Conservation (phyloP, 345 rosid species). For the Linum trigynum region DNA sequence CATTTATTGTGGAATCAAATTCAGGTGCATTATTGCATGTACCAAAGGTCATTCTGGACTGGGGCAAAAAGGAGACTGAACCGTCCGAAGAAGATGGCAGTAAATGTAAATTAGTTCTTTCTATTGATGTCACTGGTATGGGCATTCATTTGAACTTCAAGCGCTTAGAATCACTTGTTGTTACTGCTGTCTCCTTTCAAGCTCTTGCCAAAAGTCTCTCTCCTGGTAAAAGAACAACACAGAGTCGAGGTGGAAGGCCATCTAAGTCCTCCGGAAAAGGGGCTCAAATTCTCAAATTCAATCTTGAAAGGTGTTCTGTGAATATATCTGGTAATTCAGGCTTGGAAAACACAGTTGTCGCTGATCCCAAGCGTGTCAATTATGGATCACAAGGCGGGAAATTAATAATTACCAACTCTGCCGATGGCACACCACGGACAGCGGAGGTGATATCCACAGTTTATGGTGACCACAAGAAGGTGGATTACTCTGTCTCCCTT, state of each 20-base stretch:
- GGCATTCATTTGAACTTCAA: slow-evolving; percentile 59
- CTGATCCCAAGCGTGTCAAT: slow-evolving; percentile 89
- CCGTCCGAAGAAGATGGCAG: slow-evolving; percentile 47
- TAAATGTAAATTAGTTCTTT: slow-evolving; percentile 62
- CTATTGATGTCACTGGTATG: slow-evolving; percentile 84
- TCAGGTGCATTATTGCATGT: slow-evolving; percentile 80
- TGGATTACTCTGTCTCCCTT: slow-evolving; percentile 65
- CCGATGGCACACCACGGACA: slow-evolving; percentile 72
- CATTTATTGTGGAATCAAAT: slow-evolving; percentile 81
- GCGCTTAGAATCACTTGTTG: slow-evolving; percentile 64
- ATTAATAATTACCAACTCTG: slow-evolving; percentile 48
- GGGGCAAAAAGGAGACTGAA: slow-evolving; percentile 78
- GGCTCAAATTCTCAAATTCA: slow-evolving; percentile 58
- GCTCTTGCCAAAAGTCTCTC: slow-evolving; percentile 52
- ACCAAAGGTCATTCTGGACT: slow-evolving; percentile 82
- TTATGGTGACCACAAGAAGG: slow-evolving; percentile 41
- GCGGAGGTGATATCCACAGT: slow-evolving; percentile 52
- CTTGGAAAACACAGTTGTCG: slow-evolving; percentile 56
- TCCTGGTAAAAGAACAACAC: slow-evolving; percentile 39
- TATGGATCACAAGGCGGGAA: slow-evolving; percentile 98
- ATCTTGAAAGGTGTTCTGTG: slow-evolving; percentile 75
- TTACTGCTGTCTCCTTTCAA: slow-evolving; percentile 62
- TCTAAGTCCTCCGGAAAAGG: slow-evolving; percentile 75
- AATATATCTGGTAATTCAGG: slow-evolving; percentile 54
- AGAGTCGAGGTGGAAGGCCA: slow-evolving; percentile 37